Percentiles rank a stretch among this genome's conserved stretches.
These are phyloP conservation scores for Furcasterigmium sp. DNA, from an alignment of 2,329 filamentous ascomycete genomes.

Conservation along the genomic window DNA sequence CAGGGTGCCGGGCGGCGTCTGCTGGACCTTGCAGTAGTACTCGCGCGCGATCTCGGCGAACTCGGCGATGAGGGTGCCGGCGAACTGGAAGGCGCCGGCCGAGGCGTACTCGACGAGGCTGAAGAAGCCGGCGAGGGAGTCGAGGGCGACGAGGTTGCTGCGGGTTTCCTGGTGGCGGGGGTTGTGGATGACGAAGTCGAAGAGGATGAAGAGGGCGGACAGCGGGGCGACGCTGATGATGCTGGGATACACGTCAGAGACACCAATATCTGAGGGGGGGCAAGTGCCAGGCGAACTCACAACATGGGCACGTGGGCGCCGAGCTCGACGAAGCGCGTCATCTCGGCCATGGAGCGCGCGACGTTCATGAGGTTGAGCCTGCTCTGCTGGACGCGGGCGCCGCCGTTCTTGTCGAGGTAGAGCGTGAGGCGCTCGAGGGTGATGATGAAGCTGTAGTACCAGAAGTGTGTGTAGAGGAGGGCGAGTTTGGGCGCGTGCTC, in stretches of 20 bases:
- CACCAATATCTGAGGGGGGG: not conserved
- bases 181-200: slow-evolving; percentile 17
- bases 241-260: slow-evolving; percentile 1
- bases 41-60: slow-evolving; percentile 8
- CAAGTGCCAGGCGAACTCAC: slow-evolving; percentile 19
- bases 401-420: slow-evolving; percentile 14
- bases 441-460: slow-evolving; percentile 24
- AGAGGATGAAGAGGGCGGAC: slow-evolving; percentile 15
- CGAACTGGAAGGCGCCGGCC: slow-evolving; percentile 4
- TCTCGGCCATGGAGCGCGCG: slow-evolving; percentile 23
- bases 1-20: no score
- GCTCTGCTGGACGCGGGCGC: slow-evolving; percentile 10
- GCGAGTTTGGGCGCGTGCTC: slow-evolving; percentile 13
- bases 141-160: slow-evolving; percentile 11
- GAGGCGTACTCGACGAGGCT: slow-evolving; percentile 9
- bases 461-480: slow-evolving; percentile 19
- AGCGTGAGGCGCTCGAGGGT: slow-evolving; percentile 23
- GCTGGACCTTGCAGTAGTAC: slow-evolving; percentile 1
- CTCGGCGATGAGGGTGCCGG: slow-evolving; percentile 7
- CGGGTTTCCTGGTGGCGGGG: slow-evolving; percentile 12
- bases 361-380: slow-evolving; percentile 21
- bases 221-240: slow-evolving; percentile 12
- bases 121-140: slow-evolving; percentile 11
- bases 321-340: slow-evolving; percentile 25
- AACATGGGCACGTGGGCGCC: slow-evolving; percentile 25